These are phyloP conservation scores for Eleusine indica DNA, from an alignment of 176 grass and related monocot species.

Conservation along the genomic window DNA sequence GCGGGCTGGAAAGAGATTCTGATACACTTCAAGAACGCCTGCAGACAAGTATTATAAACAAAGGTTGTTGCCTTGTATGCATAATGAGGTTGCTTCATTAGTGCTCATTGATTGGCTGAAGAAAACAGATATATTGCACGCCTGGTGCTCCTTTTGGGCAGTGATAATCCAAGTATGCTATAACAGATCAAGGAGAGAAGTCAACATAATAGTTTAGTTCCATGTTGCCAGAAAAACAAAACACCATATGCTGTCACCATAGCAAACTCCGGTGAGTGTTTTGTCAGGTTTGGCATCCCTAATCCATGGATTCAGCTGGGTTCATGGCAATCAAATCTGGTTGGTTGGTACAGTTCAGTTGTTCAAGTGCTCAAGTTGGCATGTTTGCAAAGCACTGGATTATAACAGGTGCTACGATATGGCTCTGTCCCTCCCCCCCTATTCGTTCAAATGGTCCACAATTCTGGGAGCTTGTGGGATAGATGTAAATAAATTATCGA, in stretches of 20 bases:
- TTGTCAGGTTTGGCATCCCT: slow-evolving; percentile 48
- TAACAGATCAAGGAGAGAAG: slow-evolving; percentile 34
- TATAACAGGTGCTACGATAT: slow-evolving; percentile 31
- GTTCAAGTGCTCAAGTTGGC: slow-evolving; percentile 44
- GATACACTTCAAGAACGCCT: slow-evolving; percentile 47
- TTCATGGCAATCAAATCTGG: slow-evolving; percentile 41
- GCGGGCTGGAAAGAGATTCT: slow-evolving; percentile 41
- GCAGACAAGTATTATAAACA: slow-evolving; percentile 24
- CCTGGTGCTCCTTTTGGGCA: slow-evolving; percentile 43
- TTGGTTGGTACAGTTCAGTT: slow-evolving; percentile 28
- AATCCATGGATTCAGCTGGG: slow-evolving; percentile 45
- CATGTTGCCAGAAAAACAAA: too few species aligned
- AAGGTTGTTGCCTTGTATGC: slow-evolving; percentile 34
- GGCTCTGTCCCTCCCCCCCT: background rate
- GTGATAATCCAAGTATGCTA: slow-evolving; percentile 45
- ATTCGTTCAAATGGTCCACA: too few species aligned
- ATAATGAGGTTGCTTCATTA: slow-evolving; percentile 40
- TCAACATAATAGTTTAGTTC: too few species aligned
- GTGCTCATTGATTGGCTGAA: slow-evolving; percentile 32
- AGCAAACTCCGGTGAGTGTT: slow-evolving; percentile 34
- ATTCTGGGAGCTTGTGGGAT: background rate
- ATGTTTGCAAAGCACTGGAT: slow-evolving; percentile 51
- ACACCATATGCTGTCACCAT: background rate
- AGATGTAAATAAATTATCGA: background rate
- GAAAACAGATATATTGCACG: slow-evolving; percentile 36